Base-by-base conservation (phyloP, 345 rosid species). In the Brassica carinata region DNA sequence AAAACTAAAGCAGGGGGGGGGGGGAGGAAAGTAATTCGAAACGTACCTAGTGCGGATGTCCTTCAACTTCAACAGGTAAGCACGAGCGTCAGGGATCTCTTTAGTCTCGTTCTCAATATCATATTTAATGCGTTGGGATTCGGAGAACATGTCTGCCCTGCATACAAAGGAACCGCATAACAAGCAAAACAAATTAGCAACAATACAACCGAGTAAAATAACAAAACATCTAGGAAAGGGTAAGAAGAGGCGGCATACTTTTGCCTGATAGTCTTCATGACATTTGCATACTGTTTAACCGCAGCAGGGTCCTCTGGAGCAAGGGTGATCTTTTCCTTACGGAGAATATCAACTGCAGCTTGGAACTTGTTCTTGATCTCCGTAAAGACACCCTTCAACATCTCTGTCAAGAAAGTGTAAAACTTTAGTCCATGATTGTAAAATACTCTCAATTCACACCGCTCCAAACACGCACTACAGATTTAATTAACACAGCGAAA, bases 311-410 rank as follows among this genome's bases (percentile, higher is more conserved):
- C 94, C 51, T 92, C 91, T 14, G 99, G 98, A 71, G 71, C 93
- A 70, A 96, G 89, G 80, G 92, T 92, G 86, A 96, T 94, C 83
- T 92, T 94, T 85, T 96, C 99, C 89, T 90, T 89, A 36, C 88
- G 86, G 73, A 94, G 85, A 79, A 94, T 69, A 61, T 93, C 98
- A 51, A 96, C 72, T 17, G 98, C 98, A 2, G 90, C 86, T 83
- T 90, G 93, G 67, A 87, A 96, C 64, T 96, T 94, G 72, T 87
- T 87, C 86, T 91, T 92, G 67, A 96, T 87, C 4, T 94, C 99
- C 81, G 87, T 73, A 81, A 91, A 96, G 83, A 96, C 86, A 81
- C 87, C 85, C 92, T 96, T 96, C 89, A 96, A 79, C 94, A 94
- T 89, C 89, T 90, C 99, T 96, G 51, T 82, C 66, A 45, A 45